Evolutionary conservation across 306 rosid species (phyloP), one percentile per base, ranked within the genome.

Genomic region (Pyrus betulifolia): DNA sequence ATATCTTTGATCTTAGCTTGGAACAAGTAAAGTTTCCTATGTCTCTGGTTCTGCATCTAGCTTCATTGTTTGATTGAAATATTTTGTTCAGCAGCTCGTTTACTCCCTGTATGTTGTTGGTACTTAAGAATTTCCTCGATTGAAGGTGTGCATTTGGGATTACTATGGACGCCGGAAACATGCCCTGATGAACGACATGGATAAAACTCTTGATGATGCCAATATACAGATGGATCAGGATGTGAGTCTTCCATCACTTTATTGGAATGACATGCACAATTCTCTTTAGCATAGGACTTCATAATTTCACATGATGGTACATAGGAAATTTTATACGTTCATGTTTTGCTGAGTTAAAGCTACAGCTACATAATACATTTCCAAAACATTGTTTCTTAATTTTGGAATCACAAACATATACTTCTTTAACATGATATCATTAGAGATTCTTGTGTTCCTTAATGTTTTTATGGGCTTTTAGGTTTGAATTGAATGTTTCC

Each of bases 211-310:
- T 51, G 97, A 95, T 84, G 98, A 95, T 85, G 98, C 91, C 76
- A 95, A 95, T 80, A 82, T 95, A 77, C 98, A 95, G 84, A 95
- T 92, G 98, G 98, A 95, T 83, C 98, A 95, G 81, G 96, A 95
- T 88, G 98, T 95, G 74, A 51, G 98, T 83, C 78, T 66, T 76
- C n/a, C 69, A 33, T 25, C 38, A 27, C 23, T 46, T 49, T 22
- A 45, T 38, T 73, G 10, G 14, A 81, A 70, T 55, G 17, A 42
- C 4, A 4, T 44, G 46, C 3, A 21, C 13, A 44, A 25, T 68
- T 33, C 25, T 76, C 57, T 67, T 76, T 25, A 10, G 38, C 67
- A 40, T 10, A 35, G 33, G 76, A 40, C 45, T 23, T 58, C 52
- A 72, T 33, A 72, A 22, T 58, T 71, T 14, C 75, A 54, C 33